Evolutionary conservation across 2,329 filamentous ascomycete genomes (phyloP), one percentile per base, ranked within the genome.

Genomic region (Diplodia intermedia): DNA sequence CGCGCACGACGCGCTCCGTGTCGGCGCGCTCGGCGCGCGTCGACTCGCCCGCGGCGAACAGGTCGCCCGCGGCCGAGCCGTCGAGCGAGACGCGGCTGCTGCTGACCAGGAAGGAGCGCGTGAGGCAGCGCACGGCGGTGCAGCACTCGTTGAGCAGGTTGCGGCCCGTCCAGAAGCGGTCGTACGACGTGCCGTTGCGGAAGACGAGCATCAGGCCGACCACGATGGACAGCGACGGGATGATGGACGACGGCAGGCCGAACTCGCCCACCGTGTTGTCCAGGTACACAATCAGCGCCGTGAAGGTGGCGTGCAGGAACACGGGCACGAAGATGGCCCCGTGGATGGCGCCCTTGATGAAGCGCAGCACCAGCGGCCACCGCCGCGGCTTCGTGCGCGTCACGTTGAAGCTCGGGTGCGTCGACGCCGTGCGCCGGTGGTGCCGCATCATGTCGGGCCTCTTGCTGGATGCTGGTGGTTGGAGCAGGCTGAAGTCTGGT

Each of bases 161-260:
- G 53, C 86, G 79, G 4, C 86, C 86, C 3, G 85, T 84, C 88
- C 88, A 90, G 79, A 89, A 90, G 1, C 88, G 82, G 71, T 89
- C 88, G 77, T 89, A 90, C 65, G 82, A 85, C 3, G 87, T 89
- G 71, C 85, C 83, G 72, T 90, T 90, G 47, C 88, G 84, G 79
- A 90, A 90, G 33, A 90, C 88, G 40, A 90, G 86, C 84, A 90
- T 89, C 50, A 90, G 76, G 72, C 88, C 88, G 2, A 90, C 88
- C 62, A 90, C 88, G 67, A 90, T 90, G 40, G 85, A 88, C 1
- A 90, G 79, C 15, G 84, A 86, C 1, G 88, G 88, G 54, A 90
- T 87, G 70, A 89, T 89, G 71, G 81, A 85, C 57, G 82, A 82
- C 9, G 88, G 88, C 43, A 90, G 81, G 49, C 82, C 84, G 40